Evolutionary conservation across 177 flowering plant species (phyloP), one percentile per base, ranked within the genome.

Genomic region (Telopea speciosissima): DNA sequence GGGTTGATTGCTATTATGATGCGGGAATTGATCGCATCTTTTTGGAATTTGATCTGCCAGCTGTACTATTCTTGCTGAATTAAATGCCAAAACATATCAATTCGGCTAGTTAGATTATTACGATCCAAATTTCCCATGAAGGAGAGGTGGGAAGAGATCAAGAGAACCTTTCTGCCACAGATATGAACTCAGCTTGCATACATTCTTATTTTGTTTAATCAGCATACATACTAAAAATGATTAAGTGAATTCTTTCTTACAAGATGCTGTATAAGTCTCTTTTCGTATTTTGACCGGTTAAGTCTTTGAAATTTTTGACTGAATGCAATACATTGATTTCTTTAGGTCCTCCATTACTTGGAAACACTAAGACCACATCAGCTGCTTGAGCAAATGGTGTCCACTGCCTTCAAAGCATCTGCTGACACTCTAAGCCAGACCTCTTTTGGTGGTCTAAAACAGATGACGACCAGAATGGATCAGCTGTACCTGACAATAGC

Each of bases 311-410:
- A 19, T 31, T 45, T 60, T 13, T 62, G 11, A 31, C 24, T 44
- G 14, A 64, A 52, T 64, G 24, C 36, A 33, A 23, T 23, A 28
- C 63, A 26, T 61, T 71, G 12, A 33, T 72, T 68, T 69, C 11
- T 68, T 24, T 70, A 96, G 99, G 78, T 89, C 68, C 88, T 96
- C 79, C 98, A 96, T 81, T 96, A 96, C 82, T 79, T 96, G 75
- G 98, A 96, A 79, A 96, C 95, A 33, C 70, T 96, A 66, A 84
- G 80, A 58, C 99, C 98, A 1, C 81, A 88, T 74, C 90, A 83
- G 79, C 81, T 96, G 77, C 93, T 96, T 59, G 95, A 86, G 85
- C 98, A 96, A 82, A 93, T 96, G 92, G 86, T 91, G 72, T 91
- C 93, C 74, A 86, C 97, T 70, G 89, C 99, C 70, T 93, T 96